Base-by-base conservation (phyloP, 2,329 filamentous ascomycete species). In the Hymenoscyphus infarciens region DNA sequence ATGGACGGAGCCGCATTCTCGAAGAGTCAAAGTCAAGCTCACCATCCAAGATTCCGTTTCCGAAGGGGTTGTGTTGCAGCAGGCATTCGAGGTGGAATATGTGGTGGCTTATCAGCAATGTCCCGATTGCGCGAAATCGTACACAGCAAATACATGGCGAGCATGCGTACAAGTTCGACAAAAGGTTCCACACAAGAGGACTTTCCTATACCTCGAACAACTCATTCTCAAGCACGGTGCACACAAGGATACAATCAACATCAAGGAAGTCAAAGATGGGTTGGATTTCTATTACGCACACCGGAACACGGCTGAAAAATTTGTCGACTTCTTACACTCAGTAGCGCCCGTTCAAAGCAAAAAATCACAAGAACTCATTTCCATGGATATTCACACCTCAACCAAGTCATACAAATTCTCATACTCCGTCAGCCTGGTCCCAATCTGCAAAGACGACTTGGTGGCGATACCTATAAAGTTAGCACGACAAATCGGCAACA, bases 1-100 rank as follows among this genome's bases (percentile, higher is more conserved):
- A 74, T 99, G 95, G 95, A 99, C 95, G 1, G 95, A 99, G 77
- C 94, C 95, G 11, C 95, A 99, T 79, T 97, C 93, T 71, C 84
- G 92, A 73, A 83, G 95, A 75, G 84, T 98, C 67, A 96, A 93
- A 78, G 88, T 98, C 76, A 97, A 97, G 81, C 88, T 99, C 76
- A 98, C 95, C 0, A 88, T 98, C 56, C 95, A 98, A 74, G 84
- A 87, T 64, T 77, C 81, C 25, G 84, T 87, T 1, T 82, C 83
- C 59, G 84, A 86, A 61, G 85, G 85, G 29, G 82, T 87, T 55
- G 76, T 88, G 62, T 80, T 99, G 71, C 95, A 99, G 77, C 95
- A 99, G 78, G 89, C 87, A 58, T 97, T 99, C 75, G 94, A 98
- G 78, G 92, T 98, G 19, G 87, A 96, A 75, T 99, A 94, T 74